Evolutionary conservation across 257 asterid genomes (phyloP).

Genomic region (Haberlea rhodopensis): DNA sequence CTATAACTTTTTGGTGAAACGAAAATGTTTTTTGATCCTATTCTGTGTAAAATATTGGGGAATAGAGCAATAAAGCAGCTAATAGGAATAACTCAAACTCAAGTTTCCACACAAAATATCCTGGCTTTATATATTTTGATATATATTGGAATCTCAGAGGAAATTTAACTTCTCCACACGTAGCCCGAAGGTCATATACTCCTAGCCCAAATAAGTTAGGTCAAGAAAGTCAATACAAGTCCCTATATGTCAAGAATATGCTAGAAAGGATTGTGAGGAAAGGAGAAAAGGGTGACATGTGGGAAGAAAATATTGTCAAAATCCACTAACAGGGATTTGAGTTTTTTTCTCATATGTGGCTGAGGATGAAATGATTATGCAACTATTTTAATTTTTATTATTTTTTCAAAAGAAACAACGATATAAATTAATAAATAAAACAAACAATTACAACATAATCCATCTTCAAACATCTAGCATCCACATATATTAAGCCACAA

Average conservation of each 20-base stretch:
- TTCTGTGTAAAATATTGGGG: constrained; percentile 33
- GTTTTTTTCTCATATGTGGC: too few relatives aligned
- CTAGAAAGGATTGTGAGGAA: not conserved
- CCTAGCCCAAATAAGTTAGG: not conserved
- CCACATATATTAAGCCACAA: too few relatives aligned
- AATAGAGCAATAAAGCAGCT: constrained; percentile 12
- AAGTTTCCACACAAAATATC: not conserved
- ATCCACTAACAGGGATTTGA: not conserved
- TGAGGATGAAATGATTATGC: too few relatives aligned
- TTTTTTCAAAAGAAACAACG: too few relatives aligned
- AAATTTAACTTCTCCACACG: not conserved
- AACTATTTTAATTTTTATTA: too few relatives aligned
- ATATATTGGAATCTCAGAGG: not conserved
- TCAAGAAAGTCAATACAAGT: not conserved
- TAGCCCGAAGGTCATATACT: too few relatives aligned
- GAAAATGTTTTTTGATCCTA: too few relatives aligned
- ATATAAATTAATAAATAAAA: too few relatives aligned
- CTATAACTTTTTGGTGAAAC: too few relatives aligned
- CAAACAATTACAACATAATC: too few relatives aligned
- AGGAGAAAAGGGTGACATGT: not conserved
- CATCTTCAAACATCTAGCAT: too few relatives aligned
- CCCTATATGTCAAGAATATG: not conserved
- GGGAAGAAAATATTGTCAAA: not conserved
- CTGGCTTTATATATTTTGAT: not conserved
- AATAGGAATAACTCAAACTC: not conserved